Percentiles rank a stretch among this genome's conserved stretches.
Conservation (phyloP, 2,329 filamentous ascomycete species). For the Penicillium sp. region DNA sequence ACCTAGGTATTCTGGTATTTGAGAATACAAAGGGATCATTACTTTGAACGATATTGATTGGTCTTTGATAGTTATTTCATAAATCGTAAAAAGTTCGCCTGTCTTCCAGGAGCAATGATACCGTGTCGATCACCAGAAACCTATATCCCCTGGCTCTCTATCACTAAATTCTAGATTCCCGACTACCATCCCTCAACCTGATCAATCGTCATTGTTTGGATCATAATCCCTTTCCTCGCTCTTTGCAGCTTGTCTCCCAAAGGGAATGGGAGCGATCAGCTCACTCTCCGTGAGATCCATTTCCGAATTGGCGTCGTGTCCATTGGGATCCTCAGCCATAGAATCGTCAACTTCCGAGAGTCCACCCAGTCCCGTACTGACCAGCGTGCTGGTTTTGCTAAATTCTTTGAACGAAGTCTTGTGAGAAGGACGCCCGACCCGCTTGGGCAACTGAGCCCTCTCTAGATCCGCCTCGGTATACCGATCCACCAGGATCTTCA, state of each 20-base stretch:
- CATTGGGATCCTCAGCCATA: conserved; percentile 6
- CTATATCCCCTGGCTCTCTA: too few relatives aligned
- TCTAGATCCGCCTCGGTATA: conserved; percentile 13
- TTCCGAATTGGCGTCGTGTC: conserved; percentile 8
- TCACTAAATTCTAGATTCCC: too few relatives aligned
- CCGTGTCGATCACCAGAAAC: too few relatives aligned
- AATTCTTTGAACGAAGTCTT: conserved; percentile 27
- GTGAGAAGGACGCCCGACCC: conserved; percentile 2
- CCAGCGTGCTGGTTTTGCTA: conserved; percentile 37
- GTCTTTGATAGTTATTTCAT: too few relatives aligned
- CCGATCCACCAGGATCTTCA: conserved; percentile 42
- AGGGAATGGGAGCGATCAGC: conserved; percentile 7
- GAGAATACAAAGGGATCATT: too few relatives aligned
- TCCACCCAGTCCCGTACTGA: conserved; percentile 32
- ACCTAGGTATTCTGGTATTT: too few relatives aligned
- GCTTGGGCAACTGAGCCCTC: conserved; percentile 5
- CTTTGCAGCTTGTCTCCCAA: background rate
- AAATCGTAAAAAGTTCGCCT: too few relatives aligned
- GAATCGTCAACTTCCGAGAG: background rate
- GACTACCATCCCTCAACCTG: too few relatives aligned
- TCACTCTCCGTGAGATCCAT: conserved; percentile 7
- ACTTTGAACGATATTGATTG: too few relatives aligned
- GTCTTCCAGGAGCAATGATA: too few relatives aligned
- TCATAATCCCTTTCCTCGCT: background rate
- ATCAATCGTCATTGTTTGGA: too few relatives aligned